These are phyloP conservation scores for Domatiomyces catenatus DNA, from an alignment of 2,329 filamentous ascomycete genomes.

Conservation along the genomic window DNA sequence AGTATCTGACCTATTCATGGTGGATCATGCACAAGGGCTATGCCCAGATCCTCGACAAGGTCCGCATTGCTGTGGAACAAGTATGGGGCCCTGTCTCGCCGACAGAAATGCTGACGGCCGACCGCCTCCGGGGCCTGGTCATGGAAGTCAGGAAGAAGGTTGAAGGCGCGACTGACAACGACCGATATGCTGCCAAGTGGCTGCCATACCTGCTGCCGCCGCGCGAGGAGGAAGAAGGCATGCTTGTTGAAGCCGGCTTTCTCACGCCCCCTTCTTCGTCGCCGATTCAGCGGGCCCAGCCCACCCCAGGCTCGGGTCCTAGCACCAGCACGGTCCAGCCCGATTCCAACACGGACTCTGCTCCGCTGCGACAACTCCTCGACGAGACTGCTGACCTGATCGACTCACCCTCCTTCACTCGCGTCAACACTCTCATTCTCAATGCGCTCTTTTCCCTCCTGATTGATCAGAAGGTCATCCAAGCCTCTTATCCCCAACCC, in stretches of 20 bases:
- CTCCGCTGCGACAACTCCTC: constrained; percentile 59
- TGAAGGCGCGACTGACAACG: constrained; percentile 56
- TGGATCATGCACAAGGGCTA: constrained; percentile 89
- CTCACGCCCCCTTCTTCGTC: constrained; percentile 27
- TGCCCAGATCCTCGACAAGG: constrained; percentile 63
- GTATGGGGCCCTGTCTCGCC: constrained; percentile 83
- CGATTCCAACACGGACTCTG: constrained; percentile 13
- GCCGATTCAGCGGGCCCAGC: constrained; percentile 12
- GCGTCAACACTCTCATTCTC: constrained; percentile 72
- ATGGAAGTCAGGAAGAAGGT: constrained; percentile 70
- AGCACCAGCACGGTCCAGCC: constrained; percentile 23
- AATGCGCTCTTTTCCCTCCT: constrained; percentile 76
- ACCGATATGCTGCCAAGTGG: constrained; percentile 55
- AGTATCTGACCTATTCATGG: constrained; percentile 94
- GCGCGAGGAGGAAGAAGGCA: constrained; percentile 54
- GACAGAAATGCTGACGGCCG: constrained; percentile 70
- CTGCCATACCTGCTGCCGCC: constrained; percentile 71
- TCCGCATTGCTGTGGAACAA: constrained; percentile 72
- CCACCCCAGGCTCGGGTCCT: constrained; percentile 9
- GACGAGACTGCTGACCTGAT: constrained; percentile 94
- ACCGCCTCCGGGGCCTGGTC: constrained; percentile 63
- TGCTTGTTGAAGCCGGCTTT: constrained; percentile 72
- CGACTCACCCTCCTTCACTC: constrained; percentile 79
- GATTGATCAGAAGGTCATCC: constrained; percentile 65
- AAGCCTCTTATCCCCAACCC: constrained; percentile 54